Conservation (phyloP, 352 stramenopile genomes). For the Lagenidium giganteum region DNA sequence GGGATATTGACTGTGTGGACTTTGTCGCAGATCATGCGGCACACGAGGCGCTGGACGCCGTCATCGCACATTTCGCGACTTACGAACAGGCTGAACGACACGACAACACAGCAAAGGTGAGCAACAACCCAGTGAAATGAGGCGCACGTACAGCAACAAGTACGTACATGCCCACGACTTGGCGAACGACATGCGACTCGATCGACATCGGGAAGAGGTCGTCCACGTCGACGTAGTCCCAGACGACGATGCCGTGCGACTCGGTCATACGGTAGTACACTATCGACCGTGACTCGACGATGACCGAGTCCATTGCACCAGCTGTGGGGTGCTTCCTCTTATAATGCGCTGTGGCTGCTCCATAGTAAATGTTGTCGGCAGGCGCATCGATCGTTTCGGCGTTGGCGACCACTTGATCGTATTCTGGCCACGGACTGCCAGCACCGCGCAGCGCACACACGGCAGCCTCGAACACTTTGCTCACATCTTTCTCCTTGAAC, state of each 20-base stretch:
- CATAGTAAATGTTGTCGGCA: slow-evolving; percentile 37
- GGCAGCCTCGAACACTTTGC: slow-evolving; percentile 31
- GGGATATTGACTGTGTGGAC: too few species aligned
- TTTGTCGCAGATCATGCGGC: slow-evolving; percentile 54
- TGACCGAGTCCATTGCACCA: slow-evolving; percentile 12
- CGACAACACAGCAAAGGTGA: too few species aligned
- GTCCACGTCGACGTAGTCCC: slow-evolving; percentile 31
- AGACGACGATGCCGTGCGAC: slow-evolving; percentile 22
- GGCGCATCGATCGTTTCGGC: slow-evolving; percentile 30
- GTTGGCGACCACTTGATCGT: slow-evolving; percentile 21
- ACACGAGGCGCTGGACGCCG: slow-evolving; percentile 32
- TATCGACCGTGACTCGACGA: slow-evolving; percentile 24
- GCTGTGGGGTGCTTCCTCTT: slow-evolving; percentile 14
- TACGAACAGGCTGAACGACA: too few species aligned
- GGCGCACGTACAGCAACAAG: too few species aligned
- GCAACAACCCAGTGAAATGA: too few species aligned
- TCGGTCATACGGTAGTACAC: slow-evolving; percentile 24
- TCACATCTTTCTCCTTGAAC: slow-evolving; percentile 42
- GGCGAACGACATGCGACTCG: slow-evolving; percentile 19
- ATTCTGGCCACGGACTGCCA: slow-evolving; percentile 39
- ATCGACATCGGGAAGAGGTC: slow-evolving; percentile 20
- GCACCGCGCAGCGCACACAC: slow-evolving; percentile 33
- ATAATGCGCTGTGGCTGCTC: slow-evolving; percentile 28
- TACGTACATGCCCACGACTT: slow-evolving; percentile 14
- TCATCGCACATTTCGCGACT: slow-evolving; percentile 21